Evolutionary conservation across 257 asterid genomes (phyloP).

Genomic region (Lycium ferocissimum): DNA sequence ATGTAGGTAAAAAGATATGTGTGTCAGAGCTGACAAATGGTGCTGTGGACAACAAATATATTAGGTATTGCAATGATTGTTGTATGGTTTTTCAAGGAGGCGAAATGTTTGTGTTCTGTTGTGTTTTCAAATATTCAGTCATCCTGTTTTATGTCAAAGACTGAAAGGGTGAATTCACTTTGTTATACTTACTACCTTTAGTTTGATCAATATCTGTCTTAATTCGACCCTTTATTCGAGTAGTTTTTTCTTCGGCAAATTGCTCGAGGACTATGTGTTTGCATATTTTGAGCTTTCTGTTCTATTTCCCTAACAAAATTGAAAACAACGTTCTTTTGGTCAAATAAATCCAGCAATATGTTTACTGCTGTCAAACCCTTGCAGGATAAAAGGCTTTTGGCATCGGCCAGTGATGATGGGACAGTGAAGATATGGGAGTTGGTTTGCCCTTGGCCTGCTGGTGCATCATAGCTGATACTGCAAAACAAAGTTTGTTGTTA

Average conservation of each 20-base stretch:
- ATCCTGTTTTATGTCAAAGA: background rate
- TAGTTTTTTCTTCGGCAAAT: background rate
- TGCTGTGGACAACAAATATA: background rate
- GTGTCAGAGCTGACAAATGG: background rate
- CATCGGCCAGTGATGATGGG: slow-evolving; percentile 94
- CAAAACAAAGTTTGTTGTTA: slow-evolving; percentile 19
- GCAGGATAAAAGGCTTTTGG: slow-evolving; percentile 68
- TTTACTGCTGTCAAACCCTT: slow-evolving; percentile 27
- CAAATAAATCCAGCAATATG: background rate
- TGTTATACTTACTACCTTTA: background rate
- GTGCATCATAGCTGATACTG: slow-evolving; percentile 20
- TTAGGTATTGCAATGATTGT: background rate
- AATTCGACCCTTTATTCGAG: background rate
- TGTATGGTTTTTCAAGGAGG: background rate
- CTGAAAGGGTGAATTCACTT: background rate
- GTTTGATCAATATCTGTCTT: background rate
- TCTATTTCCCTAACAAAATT: background rate
- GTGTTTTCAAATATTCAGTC: background rate
- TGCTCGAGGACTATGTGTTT: background rate
- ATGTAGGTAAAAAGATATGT: background rate
- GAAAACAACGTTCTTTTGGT: background rate
- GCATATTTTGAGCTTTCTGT: background rate
- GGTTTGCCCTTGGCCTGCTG: slow-evolving; percentile 40
- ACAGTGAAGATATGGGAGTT: slow-evolving; percentile 89
- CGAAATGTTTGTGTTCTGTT: background rate